Evolutionary conservation across 371 early-diverging fungal species (phyloP).

Genomic region (Lichtheimia ramosa): DNA sequence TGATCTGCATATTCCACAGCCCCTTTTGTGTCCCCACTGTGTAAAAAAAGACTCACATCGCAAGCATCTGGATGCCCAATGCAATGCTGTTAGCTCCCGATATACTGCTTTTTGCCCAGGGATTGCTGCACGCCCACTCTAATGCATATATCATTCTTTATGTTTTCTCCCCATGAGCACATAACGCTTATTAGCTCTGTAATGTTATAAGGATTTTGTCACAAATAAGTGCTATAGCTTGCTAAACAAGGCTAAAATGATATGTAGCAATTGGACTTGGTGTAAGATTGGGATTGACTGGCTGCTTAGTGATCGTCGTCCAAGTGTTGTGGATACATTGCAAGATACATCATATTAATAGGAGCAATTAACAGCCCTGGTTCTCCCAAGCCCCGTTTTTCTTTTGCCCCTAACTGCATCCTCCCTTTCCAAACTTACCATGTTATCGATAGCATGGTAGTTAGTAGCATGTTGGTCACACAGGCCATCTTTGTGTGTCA

Average conservation of each 20-base stretch:
- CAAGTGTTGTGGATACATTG: too few relatives aligned
- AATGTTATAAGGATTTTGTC: constrained; percentile 43
- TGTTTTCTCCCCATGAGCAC: constrained; percentile 49
- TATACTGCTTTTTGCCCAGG: constrained; percentile 48
- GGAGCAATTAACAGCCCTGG: too few relatives aligned
- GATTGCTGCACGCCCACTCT: constrained; percentile 60
- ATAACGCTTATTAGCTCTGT: too few relatives aligned
- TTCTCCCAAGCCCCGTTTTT: too few relatives aligned
- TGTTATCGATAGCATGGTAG: constrained; percentile 35
- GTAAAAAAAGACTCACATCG: constrained; percentile 30
- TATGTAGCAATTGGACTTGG: constrained; percentile 41
- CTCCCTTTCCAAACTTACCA: constrained; percentile 18
- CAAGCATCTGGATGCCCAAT: constrained; percentile 46
- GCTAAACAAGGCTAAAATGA: constrained; percentile 56
- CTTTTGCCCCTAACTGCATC: too few relatives aligned
- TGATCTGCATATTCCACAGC: neutral
- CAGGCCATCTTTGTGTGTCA: constrained; percentile 29
- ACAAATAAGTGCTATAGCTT: constrained; percentile 44
- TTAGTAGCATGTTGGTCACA: constrained; percentile 28
- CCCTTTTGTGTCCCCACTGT: neutral
- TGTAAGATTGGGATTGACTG: constrained; percentile 29
- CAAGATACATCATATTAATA: too few relatives aligned
- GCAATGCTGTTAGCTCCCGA: constrained; percentile 46
- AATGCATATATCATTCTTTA: constrained; percentile 53
- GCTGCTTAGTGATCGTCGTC: constrained; percentile 1